Evolutionary conservation across 2,329 filamentous ascomycete species (phyloP).

Genomic region (Tolypocladium ovalisporum): DNA sequence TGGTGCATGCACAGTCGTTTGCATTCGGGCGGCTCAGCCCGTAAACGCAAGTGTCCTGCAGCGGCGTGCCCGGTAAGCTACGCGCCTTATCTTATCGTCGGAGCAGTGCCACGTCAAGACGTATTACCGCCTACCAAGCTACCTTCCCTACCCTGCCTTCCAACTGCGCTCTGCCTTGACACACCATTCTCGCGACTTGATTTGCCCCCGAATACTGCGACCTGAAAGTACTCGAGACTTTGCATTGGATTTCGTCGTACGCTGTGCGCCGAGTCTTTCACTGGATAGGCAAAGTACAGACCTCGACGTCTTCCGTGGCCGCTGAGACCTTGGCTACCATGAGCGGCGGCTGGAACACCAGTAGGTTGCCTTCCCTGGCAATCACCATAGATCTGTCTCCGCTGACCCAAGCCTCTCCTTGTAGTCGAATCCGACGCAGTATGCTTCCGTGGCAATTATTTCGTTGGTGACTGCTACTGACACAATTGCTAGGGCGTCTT

Average conservation of each 20-base stretch:
- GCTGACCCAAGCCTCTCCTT: slow-evolving; percentile 1
- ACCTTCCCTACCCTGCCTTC: not conserved
- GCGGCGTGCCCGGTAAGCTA: too few relatives aligned
- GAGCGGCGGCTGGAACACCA: slow-evolving; percentile 92
- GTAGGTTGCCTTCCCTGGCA: slow-evolving; percentile 27
- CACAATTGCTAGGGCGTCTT: slow-evolving; percentile 63
- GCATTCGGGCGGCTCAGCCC: too few relatives aligned
- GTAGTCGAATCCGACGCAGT: slow-evolving; percentile 88
- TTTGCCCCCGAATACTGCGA: not conserved
- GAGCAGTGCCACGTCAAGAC: not conserved
- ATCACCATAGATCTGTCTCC: not conserved
- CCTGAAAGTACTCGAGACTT: not conserved
- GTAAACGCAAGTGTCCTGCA: too few relatives aligned
- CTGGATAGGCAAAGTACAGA: not conserved
- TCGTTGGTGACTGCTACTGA: not conserved
- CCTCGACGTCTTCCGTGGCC: not conserved
- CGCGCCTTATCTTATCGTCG: not conserved
- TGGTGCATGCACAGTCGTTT: too few relatives aligned
- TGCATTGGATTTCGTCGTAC: not conserved
- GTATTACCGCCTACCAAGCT: not conserved
- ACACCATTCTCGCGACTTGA: not conserved
- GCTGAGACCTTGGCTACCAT: slow-evolving; percentile 25
- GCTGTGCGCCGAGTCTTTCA: not conserved
- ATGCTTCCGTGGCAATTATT: slow-evolving; percentile 21
- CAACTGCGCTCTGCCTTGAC: not conserved